phyloP scores from a whole-genome alignment of 1,284 basidiomycete genomes.

The Vanrija pseudolonga region DNA sequence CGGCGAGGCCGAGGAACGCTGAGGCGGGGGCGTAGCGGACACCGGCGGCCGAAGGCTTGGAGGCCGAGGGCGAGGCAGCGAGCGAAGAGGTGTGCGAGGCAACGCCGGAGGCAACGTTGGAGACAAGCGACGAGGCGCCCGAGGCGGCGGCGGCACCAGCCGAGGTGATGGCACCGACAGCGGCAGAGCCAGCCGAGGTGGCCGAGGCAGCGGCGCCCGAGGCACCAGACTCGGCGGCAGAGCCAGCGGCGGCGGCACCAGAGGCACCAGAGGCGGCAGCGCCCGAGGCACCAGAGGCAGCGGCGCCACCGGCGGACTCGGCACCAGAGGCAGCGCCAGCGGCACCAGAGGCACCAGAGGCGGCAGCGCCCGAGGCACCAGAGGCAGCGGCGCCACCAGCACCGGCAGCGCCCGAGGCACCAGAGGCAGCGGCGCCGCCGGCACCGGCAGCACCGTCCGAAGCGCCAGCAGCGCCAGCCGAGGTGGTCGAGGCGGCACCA shows the following conservation, averaged over 20 bases:
- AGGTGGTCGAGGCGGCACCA: not conserved
- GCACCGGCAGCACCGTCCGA: not conserved
- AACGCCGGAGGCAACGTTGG: too few relatives aligned
- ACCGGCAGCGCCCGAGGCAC: not conserved
- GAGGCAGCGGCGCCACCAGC: not conserved
- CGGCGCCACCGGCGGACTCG: not conserved
- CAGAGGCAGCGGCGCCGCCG: not conserved
- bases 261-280: not conserved
- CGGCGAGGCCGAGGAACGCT: constrained; percentile 3
- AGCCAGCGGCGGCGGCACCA: not conserved
- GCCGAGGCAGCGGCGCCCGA: not conserved
- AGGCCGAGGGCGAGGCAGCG: constrained; percentile 5
- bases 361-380: not conserved
- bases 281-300: not conserved
- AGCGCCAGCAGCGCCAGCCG: not conserved
- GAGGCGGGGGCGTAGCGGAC: not conserved
- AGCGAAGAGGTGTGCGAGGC: too few relatives aligned
- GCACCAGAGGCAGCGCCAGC: not conserved
- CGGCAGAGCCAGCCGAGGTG: constrained; percentile 1
- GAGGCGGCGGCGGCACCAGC: not conserved
- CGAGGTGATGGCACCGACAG: not conserved
- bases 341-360: not conserved
- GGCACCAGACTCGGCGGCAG: not conserved
- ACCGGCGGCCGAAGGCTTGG: not conserved
- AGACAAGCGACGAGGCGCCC: constrained; percentile 1